These are phyloP conservation scores for Phaeosphaeriaceae sp. DNA, from an alignment of 2,329 filamentous ascomycete genomes.

Conservation along the genomic window DNA sequence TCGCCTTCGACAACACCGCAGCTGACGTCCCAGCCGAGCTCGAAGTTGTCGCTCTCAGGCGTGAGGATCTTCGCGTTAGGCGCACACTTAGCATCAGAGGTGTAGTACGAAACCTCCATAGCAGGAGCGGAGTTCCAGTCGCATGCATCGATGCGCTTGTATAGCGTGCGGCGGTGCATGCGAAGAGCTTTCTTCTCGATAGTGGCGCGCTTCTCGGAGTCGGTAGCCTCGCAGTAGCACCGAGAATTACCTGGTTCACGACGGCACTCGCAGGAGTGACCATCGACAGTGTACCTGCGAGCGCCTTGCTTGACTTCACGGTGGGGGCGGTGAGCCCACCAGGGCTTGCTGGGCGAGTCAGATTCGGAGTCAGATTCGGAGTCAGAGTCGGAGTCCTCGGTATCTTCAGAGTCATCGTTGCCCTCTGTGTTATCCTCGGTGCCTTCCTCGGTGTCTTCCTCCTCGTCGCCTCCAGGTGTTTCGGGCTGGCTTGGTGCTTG, in stretches of 20 bases:
- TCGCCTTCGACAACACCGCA: conserved; percentile 51
- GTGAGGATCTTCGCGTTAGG: conserved; percentile 36
- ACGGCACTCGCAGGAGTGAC: conserved; percentile 40
- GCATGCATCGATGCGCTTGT: conserved; percentile 40
- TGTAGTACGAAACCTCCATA: conserved; percentile 52
- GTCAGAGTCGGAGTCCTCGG: conserved; percentile 9
- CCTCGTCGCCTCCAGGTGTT: background rate
- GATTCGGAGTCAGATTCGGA: conserved; percentile 1
- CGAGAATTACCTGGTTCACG: conserved; percentile 26
- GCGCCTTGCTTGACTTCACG: conserved; percentile 15
- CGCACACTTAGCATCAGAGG: conserved; percentile 47
- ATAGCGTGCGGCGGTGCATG: conserved; percentile 37
- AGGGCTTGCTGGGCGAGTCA: background rate
- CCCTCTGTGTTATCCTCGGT: conserved; percentile 9
- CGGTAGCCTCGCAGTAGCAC: conserved; percentile 31
- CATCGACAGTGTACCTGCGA: conserved; percentile 34
- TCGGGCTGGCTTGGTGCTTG: conserved; percentile 13
- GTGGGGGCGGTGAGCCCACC: conserved; percentile 12
- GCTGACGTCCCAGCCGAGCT: conserved; percentile 51
- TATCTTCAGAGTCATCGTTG: conserved; percentile 7
- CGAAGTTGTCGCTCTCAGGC: conserved; percentile 36
- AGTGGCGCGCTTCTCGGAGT: conserved; percentile 28
- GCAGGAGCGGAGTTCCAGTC: conserved; percentile 49
- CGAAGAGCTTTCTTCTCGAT: conserved; percentile 43
- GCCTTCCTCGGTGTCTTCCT: background rate